Evolutionary conservation across 371 early-diverging fungal species (phyloP).

Genomic region (Lichtheimia hyalospora): DNA sequence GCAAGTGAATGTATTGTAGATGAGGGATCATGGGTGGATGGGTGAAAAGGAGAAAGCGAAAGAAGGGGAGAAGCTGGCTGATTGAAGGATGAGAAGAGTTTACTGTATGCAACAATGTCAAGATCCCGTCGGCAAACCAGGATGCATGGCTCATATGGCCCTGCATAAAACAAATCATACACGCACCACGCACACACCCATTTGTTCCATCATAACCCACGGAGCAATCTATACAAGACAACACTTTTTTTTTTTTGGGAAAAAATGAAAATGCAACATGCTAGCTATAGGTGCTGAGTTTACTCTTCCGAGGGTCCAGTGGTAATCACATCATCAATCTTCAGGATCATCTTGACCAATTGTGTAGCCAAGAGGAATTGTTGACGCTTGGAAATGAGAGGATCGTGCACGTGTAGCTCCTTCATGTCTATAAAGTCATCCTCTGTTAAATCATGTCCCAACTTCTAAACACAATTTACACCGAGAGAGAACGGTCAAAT

Average conservation of each 20-base stretch:
- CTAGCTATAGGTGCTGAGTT: background rate
- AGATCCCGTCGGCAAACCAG: no score
- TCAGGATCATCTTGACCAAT: slow-evolving; percentile 97
- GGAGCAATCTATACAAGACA: background rate
- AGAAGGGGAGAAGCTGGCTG: no score
- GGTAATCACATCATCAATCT: slow-evolving; percentile 94
- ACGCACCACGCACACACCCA: background rate
- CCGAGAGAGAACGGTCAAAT: background rate
- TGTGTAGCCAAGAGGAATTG: slow-evolving; percentile 96
- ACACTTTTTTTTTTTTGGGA: no score
- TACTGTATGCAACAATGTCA: no score
- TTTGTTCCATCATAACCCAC: background rate
- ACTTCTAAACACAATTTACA: slow-evolving; percentile 30
- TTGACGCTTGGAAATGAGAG: slow-evolving; percentile 98
- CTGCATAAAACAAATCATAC: no score
- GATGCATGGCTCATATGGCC: no score
- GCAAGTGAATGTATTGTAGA: no score
- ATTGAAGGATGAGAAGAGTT: no score
- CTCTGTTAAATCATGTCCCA: slow-evolving; percentile 84
- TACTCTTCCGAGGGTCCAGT: slow-evolving; percentile 20
- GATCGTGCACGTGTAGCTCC: slow-evolving; percentile 97
- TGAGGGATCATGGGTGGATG: no score
- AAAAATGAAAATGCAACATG: no score
- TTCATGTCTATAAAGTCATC: slow-evolving; percentile 82
- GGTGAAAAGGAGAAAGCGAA: no score